These are phyloP conservation scores for Tuber microsphaerosporum DNA, from an alignment of 495 filamentous ascomycete genomes.

Conservation along the genomic window DNA sequence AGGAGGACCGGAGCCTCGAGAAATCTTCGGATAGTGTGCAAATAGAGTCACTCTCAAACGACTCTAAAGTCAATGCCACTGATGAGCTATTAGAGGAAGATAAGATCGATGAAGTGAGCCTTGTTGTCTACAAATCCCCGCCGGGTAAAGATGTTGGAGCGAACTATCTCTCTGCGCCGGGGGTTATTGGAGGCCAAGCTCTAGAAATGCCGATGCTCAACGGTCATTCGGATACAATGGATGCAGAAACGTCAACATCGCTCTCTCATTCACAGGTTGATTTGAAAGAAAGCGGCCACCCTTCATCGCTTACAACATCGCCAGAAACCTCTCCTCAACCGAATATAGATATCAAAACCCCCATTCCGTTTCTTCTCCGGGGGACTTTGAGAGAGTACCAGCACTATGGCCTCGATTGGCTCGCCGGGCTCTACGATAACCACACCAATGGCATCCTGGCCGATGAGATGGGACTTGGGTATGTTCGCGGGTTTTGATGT, in stretches of 20 bases:
- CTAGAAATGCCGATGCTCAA: conserved; percentile 14
- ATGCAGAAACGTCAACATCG: conserved; percentile 38
- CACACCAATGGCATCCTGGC: conserved; percentile 96
- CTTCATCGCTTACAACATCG: conserved; percentile 43
- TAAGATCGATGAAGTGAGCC: conserved; percentile 8
- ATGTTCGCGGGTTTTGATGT: conserved; percentile 20
- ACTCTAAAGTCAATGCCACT: not conserved
- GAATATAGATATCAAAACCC: conserved; percentile 53
- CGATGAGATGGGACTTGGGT: conserved; percentile 96
- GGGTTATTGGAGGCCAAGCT: not conserved
- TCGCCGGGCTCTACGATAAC: conserved; percentile 83
- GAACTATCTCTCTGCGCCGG: not conserved
- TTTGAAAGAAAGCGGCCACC: conserved; percentile 34
- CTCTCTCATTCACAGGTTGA: conserved; percentile 25
- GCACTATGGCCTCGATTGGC: conserved; percentile 93
- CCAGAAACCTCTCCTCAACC: conserved; percentile 43
- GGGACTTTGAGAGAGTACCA: conserved; percentile 94
- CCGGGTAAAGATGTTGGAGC: not conserved
- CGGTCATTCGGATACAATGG: conserved; percentile 28
- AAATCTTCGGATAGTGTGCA: not conserved
- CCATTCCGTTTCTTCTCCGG: conserved; percentile 79
- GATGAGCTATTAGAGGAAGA: conserved; percentile 16
- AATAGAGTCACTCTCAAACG: not conserved
- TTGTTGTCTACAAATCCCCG: not conserved
- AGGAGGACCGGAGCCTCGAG: conserved; percentile 22